phyloP scores from a whole-genome alignment of 257 asterid species.

The Fraxinus quadrangulata region DNA sequence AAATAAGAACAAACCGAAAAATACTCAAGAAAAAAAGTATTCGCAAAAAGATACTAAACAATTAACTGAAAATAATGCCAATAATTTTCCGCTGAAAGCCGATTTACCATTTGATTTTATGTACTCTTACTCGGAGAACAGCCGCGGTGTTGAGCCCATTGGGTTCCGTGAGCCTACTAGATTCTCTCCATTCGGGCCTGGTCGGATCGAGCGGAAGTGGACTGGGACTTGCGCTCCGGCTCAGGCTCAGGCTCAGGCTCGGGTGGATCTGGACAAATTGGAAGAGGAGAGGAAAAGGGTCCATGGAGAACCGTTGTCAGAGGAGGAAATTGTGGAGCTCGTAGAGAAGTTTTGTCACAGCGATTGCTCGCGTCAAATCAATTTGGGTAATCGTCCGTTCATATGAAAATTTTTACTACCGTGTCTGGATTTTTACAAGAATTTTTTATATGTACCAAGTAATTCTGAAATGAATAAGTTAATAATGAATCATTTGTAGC shows the following conservation, averaged over 20 bases:
- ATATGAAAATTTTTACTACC: background rate
- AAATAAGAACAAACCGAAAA: conserved; percentile 19
- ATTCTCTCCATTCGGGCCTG: conserved; percentile 89
- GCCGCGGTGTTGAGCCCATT: conserved; percentile 61
- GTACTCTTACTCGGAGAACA: conserved; percentile 79
- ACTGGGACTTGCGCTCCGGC: conserved; percentile 73
- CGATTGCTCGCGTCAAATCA: conserved; percentile 78
- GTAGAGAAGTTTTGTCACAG: conserved; percentile 83
- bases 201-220: conserved; percentile 80
- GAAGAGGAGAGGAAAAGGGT: conserved; percentile 50
- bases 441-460: background rate
- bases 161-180: conserved; percentile 73
- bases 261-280: conserved; percentile 48
- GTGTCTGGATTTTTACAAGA: background rate
- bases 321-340: conserved; percentile 66
- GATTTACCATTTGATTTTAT: conserved; percentile 78
- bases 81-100: conserved; percentile 37
- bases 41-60: conserved; percentile 11
- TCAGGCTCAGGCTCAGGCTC: conserved; percentile 36
- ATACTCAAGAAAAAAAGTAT: conserved; percentile 17
- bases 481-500: background rate
- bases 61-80: conserved; percentile 1
- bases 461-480: background rate
- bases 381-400: conserved; percentile 54
- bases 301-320: conserved; percentile 67